Evolutionary conservation across 345 rosid species (phyloP), one percentile per base, ranked within the genome.

Genomic region (Rubroshorea leprosula): DNA sequence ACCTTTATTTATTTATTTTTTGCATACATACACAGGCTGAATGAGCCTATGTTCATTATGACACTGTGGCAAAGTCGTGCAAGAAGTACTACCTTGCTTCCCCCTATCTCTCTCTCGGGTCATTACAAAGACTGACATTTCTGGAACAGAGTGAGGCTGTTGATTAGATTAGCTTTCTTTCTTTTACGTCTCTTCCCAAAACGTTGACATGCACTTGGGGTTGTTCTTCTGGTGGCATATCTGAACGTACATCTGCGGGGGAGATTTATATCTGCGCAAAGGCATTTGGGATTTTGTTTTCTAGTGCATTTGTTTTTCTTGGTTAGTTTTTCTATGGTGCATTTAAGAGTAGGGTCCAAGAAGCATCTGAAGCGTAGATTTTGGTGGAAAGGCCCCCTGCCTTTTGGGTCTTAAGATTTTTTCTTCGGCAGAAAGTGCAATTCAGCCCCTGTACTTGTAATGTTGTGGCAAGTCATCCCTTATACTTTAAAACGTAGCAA

Each of bases 111-210:
- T 56, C 51, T 56, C 54, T 75, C 67, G 65, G 56, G 74, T 73
- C 80, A 75, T 25, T 68, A 74, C 68, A n/a, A 68, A 64, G 54
- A 23, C 83, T 79, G 83, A 70, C 78, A 75, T 29, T 5, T 56
- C 49, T 65, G 74, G 68, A 60, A 57, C 56, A 54, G 23, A 38
- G 22, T 44, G 9, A 14, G 74, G 74, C 64, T 35, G 5, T 10
- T 10, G 1, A 8, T 35, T 35, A 66, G 73, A 68, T 63, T 71
- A 59, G 62, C 64, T 43, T 3, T 41, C 22, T 31, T 23, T 45
- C 39, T 53, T 18, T 49, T 6, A n/a, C 20, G 20, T 47, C 15
- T 53, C 26, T 39, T 26, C 39, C 64, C 55, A 65, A 57, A 56
- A 27, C 58, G 74, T 74, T 72, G 80, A 72, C 80, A 63, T 68